Evolutionary conservation across 768 basidiomycete genomes (phyloP), one percentile per base, ranked within the genome.

Genomic region (Jaapia argillacea): DNA sequence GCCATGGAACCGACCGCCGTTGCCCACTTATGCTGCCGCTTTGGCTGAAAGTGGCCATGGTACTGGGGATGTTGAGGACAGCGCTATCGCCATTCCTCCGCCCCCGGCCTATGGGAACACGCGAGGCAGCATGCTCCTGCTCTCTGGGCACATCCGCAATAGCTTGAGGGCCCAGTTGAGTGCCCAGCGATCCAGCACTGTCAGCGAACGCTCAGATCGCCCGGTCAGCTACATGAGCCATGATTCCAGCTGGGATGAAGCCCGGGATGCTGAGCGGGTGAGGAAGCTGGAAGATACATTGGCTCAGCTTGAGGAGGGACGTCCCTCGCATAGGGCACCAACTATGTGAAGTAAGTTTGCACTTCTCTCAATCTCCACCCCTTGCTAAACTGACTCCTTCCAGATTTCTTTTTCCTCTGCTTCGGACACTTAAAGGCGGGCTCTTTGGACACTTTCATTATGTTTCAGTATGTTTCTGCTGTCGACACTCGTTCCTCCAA

Each of bases 91-190:
- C 3, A 70, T 66, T 16, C 69, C 77, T 3, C 82, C 84, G 1
- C 84, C 84, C 5, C 84, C 84, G 6, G 79, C 80, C n/a, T 85
- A 85, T 56, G 83, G 84, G 20, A 71, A 82, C 51, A 81, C 79
- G 16, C 71, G 82, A 39, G 81, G 80, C 26, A 82, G 79, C 60
- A 80, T 69, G 16, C 65, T 85, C 36, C 53, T 85, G 36, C 64
- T 83, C 16, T 54, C 70, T 1, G 75, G 77, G 4, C 72, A 68
- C 56, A 54, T 81, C 42, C 59, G 64, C 36, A 62, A 71, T 21
- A 69, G 68, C 45, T 51, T 75, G 50, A 54, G 75, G n/a, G 66
- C 67, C 24, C 69, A 74, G 53, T 7, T 62, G 74, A 43, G 26
- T 44, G 21, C 46, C 40, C 35, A 46, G 42, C 37, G 49, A 37